Evolutionary conservation across 148 eudicot species (phyloP).

Genomic region (Spergularia bocconei): DNA sequence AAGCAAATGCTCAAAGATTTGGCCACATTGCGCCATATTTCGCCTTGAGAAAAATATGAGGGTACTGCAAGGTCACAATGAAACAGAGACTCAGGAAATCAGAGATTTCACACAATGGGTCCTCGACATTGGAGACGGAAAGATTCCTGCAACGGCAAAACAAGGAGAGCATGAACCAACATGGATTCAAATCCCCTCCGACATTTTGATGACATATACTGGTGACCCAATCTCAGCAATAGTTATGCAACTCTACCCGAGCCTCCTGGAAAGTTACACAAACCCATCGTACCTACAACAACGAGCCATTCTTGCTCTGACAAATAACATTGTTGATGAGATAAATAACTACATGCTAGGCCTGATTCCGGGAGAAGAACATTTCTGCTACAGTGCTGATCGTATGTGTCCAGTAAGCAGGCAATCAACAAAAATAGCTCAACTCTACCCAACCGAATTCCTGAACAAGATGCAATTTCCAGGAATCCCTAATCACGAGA

Average conservation of each 20-base stretch:
- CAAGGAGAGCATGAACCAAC: neutral
- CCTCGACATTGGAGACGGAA: neutral
- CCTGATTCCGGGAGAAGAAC: neutral
- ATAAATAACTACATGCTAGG: neutral
- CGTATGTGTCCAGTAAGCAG: neutral
- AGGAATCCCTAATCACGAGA: conserved; percentile 1
- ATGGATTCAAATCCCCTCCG: conserved; percentile 6
- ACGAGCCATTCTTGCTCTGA: conserved; percentile 16
- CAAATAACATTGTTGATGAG: conserved; percentile 6
- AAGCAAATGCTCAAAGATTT: neutral
- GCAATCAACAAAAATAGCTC: neutral
- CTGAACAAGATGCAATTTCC: conserved; percentile 2
- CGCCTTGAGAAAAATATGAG: conserved; percentile 5
- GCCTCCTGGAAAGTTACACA: neutral
- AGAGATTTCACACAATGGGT: conserved; percentile 15
- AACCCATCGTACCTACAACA: neutral
- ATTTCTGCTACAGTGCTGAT: neutral
- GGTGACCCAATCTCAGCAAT: neutral
- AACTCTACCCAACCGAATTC: neutral
- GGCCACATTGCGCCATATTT: neutral
- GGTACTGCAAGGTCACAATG: neutral
- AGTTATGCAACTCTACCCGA: neutral
- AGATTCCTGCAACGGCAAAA: neutral
- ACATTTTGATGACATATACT: neutral
- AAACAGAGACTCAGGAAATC: too few relatives aligned